Base-by-base conservation (phyloP, 805 yeast genomes). In the Kuraishia ogatae region DNA sequence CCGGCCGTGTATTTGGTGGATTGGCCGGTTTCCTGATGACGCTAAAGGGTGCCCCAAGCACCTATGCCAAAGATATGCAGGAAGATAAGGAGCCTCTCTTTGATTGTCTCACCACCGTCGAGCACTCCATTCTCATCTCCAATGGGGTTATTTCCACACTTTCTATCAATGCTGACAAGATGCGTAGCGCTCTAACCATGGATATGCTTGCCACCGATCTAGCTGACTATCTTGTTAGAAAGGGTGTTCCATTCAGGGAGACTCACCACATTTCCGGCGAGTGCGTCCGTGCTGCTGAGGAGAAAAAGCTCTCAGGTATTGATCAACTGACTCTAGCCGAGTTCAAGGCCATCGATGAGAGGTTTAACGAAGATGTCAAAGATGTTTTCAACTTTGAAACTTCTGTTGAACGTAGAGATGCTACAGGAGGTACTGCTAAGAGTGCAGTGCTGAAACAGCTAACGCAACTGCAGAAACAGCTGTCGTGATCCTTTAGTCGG, bases 11-110 rank as follows among this genome's bases (percentile, higher is more conserved):
- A 5, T 92, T 94, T 65, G 99, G 99, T 69, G 85, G 92, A 26
- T 76, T 94, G 58, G 83, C 96, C 24, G 99, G 99, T 0, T 94
- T 94, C 76, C 79, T 94, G 80, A 94, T 94, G 97, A 84, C 96
- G 23, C 78, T 90, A 64, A 94, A 94, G 73, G 91, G 96, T n/a
- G 89, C 93, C 58, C 99, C 99, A 47, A 92, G 98, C 13, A 89
- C 98, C 21, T 94, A 94, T 72, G 91, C 94, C 76, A 94, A 94
- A 75, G 99, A 94, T 71, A 85, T 94, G 86, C 99, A 94, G 76
- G 99, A 94, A 72, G 99, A 94, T 72, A 94, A 94, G 71, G 99
- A 94, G 72, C 97, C 99, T n/a, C 76, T 94, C 59, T 94, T 94
- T 65, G 99, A 94, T 72, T 83, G 88, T 61, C 73, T 94, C 69